Evolutionary conservation across 208 protist genomes (phyloP), one percentile per base, ranked within the genome.

Genomic region (Trypanosomatidae sp.): DNA sequence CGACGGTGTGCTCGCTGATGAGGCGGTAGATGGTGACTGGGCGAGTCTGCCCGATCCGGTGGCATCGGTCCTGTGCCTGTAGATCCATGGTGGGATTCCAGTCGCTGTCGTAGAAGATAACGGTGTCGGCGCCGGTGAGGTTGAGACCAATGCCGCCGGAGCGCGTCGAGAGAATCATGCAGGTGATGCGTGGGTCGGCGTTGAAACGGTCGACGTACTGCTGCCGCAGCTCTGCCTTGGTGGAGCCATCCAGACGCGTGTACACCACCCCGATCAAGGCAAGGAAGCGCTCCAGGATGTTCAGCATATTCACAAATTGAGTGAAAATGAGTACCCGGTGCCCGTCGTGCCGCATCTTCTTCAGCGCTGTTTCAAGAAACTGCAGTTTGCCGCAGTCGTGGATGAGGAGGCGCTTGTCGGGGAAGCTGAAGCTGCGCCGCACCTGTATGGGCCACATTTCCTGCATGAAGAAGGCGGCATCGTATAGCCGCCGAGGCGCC

Each of bases 81-180:
- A 96, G 84, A 77, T 99, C 99, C 92, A 99, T 99, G 30, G 98
- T 98, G 3, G 99, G 99, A 87, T 99, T 99, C 98, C 98, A 99
- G 83, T 99, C 98, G 43, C 83, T 97, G 84, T 99, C 99, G 81
- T 99, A 99, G 77, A 99, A 99, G 47, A 99, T 99, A 58, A 99
- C 99, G 19, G 98, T 99, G 81, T 99, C 98, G 9, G 99, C 99
- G 46, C 97, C 98, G 36, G 97, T 99, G 17, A 99, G 82, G 80
- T 99, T 99, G n/a, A 99, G 84, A 19, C 99, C 99, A 30, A 99
- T 83, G 52, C 98, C 98, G 67, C 98, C 99, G 10, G 95, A 95
- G 41, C 98, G 88, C 44, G 99, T 99, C 1, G 97, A 99, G 2
- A 99, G 83, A 47, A 99, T 97, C 86, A 99, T 99, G 69, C 94